These are phyloP conservation scores for Nyctanthes arbortristis DNA, from an alignment of 257 asterid species.

Conservation along the genomic window DNA sequence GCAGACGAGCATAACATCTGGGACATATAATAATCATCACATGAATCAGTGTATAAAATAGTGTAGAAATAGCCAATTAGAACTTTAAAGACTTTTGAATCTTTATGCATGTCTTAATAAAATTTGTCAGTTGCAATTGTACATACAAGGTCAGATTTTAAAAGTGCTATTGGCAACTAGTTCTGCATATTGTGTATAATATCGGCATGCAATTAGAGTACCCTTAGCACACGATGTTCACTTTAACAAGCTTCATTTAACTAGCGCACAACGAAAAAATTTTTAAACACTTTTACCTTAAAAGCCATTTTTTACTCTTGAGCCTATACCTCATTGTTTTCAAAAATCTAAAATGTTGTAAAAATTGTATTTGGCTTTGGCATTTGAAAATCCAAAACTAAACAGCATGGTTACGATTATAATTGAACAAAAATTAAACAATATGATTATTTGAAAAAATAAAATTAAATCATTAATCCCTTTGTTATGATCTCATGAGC, in stretches of 20 bases:
- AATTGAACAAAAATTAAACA: too few relatives aligned
- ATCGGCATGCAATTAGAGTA: background rate
- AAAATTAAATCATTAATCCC: too few relatives aligned
- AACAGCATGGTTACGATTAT: too few relatives aligned
- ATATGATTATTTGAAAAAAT: too few relatives aligned
- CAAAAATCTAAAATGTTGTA: too few relatives aligned
- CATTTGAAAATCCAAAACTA: too few relatives aligned
- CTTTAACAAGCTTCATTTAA: background rate
- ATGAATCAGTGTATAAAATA: background rate
- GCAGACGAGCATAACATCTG: constrained; percentile 68
- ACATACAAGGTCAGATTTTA: background rate
- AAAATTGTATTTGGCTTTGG: too few relatives aligned
- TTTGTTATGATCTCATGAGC: too few relatives aligned
- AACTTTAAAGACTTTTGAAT: background rate
- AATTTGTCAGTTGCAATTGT: background rate
- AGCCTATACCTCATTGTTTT: too few relatives aligned
- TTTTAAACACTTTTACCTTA: too few relatives aligned
- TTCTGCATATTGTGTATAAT: background rate
- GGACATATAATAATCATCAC: background rate
- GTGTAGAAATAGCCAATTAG: background rate
- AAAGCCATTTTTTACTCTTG: too few relatives aligned
- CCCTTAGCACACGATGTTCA: background rate
- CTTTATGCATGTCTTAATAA: background rate
- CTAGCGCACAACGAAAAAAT: background rate
- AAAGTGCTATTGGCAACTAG: background rate